Evolutionary conservation across 2,329 filamentous ascomycete genomes (phyloP).

Genomic region (Scytalidium lignicola): DNA sequence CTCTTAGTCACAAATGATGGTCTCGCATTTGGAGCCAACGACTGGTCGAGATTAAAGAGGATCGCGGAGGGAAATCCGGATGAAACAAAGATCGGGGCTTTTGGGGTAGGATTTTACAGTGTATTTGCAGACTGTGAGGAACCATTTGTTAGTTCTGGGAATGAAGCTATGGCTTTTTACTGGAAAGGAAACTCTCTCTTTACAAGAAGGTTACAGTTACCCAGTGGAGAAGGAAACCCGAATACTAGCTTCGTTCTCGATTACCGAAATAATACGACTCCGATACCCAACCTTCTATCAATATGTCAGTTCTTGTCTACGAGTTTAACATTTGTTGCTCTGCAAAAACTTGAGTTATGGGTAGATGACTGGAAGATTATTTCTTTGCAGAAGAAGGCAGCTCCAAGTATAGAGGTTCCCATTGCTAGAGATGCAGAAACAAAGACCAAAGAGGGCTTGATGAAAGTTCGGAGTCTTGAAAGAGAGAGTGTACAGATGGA

Average conservation of each 20-base stretch:
- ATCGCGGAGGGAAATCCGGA: conserved; percentile 99
- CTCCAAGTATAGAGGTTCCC: conserved; percentile 65
- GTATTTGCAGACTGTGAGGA: conserved; percentile 98
- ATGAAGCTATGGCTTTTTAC: conserved; percentile 95
- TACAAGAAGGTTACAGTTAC: conserved; percentile 76
- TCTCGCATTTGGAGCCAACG: conserved; percentile 77
- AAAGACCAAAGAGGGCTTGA: conserved; percentile 78
- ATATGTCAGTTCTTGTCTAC: conserved; percentile 90
- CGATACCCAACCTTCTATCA: conserved; percentile 78
- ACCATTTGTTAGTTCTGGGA: conserved; percentile 90
- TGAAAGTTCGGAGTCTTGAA: conserved; percentile 78
- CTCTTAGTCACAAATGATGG: conserved; percentile 94
- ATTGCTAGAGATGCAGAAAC: conserved; percentile 78
- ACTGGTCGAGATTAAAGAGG: conserved; percentile 89
- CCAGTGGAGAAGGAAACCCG: conserved; percentile 56
- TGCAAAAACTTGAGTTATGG: conserved; percentile 83
- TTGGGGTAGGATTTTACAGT: conserved; percentile 97
- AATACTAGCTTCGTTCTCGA: conserved; percentile 93
- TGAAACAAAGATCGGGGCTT: conserved; percentile 97
- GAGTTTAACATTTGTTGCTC: conserved; percentile 89
- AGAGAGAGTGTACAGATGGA: conserved; percentile 89
- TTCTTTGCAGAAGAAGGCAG: conserved; percentile 76
- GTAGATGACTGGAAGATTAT: conserved; percentile 83
- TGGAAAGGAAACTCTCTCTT: conserved; percentile 99
- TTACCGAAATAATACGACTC: conserved; percentile 83